A percentile compares a stretch with the other conserved stretches of the same genome.
These are phyloP conservation scores for Pseudogymnoascus sp. DNA, from an alignment of 2,329 filamentous ascomycete genomes.

Conservation along the genomic window DNA sequence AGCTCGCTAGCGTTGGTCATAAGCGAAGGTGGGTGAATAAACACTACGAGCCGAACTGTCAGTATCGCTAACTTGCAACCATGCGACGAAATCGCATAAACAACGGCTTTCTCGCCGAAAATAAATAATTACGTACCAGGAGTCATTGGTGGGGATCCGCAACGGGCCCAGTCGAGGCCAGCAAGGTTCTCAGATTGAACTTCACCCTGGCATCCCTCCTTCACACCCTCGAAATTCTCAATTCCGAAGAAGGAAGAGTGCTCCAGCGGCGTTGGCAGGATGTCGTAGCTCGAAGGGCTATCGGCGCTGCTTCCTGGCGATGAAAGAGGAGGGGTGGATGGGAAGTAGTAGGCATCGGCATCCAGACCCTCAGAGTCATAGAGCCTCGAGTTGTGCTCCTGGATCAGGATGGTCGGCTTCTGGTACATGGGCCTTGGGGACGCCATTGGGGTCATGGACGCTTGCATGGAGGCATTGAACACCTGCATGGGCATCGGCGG, in stretches of 20 bases:
- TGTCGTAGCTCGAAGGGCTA: conserved; percentile 71
- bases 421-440: conserved; percentile 65
- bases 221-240: conserved; percentile 57
- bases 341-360: conserved; percentile 58
- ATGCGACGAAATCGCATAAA: neutral
- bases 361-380: conserved; percentile 68
- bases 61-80: conserved; percentile 9
- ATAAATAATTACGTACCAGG: conserved; percentile 60
- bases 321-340: conserved; percentile 80
- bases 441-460: conserved; percentile 59
- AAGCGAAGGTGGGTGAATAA: conserved; percentile 59
- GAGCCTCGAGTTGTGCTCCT: conserved; percentile 47
- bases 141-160: conserved; percentile 76
- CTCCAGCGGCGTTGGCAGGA: conserved; percentile 67
- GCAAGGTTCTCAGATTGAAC: conserved; percentile 64
- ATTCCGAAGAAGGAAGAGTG: conserved; percentile 70
- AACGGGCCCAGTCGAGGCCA: conserved; percentile 65
- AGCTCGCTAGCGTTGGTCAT: conserved; percentile 59
- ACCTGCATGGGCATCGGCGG: conserved; percentile 30
- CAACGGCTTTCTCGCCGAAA: neutral
- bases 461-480: conserved; percentile 25
- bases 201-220: conserved; percentile 63
- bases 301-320: conserved; percentile 76
- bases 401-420: conserved; percentile 64
- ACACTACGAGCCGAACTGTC: conserved; percentile 38